Evolutionary conservation across 139 green algal genomes (phyloP).

Genomic region (Chlorella sp.): DNA sequence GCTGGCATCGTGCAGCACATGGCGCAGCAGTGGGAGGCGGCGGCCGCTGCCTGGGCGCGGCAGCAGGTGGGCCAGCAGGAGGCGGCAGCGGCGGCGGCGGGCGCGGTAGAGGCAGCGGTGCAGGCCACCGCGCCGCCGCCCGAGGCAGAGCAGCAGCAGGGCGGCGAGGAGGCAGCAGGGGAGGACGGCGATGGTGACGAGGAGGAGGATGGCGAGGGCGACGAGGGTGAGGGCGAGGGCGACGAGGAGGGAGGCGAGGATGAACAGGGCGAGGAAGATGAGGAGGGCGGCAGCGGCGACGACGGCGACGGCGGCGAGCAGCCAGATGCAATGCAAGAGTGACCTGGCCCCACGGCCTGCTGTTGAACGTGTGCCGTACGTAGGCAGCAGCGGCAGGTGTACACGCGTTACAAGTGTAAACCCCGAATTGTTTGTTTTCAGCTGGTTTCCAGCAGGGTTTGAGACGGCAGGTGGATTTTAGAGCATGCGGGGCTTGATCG

Average conservation of each 20-base stretch:
- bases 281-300: not conserved
- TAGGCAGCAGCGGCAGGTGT: too few relatives aligned
- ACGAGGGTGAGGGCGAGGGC: not conserved
- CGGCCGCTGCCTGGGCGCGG: not conserved
- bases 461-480: too few relatives aligned
- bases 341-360: too few relatives aligned
- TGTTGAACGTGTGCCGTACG: too few relatives aligned
- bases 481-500: too few relatives aligned
- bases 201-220: not conserved
- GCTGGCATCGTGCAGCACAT: conserved; percentile 61
- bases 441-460: too few relatives aligned
- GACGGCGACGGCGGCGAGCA: not conserved
- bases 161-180: not conserved
- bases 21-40: conserved; percentile 51
- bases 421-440: too few relatives aligned
- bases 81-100: conserved; percentile 2
- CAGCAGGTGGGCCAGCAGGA: not conserved
- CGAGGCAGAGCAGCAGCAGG: not conserved
- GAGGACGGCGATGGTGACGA: not conserved
- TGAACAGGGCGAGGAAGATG: not conserved
- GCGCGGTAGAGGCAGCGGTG: conserved; percentile 14
- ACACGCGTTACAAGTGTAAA: too few relatives aligned
- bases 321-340: not conserved
- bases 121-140: conserved; percentile 8
- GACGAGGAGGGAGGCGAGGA: not conserved